These are phyloP conservation scores for Zancudomyces culisetae DNA, from an alignment of 371 early-diverging fungal genomes.

Conservation along the genomic window DNA sequence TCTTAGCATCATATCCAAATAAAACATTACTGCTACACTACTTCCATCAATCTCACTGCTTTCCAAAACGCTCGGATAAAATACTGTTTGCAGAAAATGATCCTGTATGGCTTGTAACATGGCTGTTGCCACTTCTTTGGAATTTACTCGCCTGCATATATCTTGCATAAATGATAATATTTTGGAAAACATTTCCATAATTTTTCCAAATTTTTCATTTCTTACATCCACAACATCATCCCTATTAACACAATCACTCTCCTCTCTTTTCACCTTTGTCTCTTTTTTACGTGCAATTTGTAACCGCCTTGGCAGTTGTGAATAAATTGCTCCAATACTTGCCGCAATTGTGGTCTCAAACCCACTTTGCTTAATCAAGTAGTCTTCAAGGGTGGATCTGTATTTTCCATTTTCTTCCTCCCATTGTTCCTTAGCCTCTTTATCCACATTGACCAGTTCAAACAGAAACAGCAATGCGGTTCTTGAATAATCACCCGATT, in stretches of 20 bases:
- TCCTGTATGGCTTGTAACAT: conserved; percentile 45
- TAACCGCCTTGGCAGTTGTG: conserved; percentile 71
- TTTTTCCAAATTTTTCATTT: conserved; percentile 38
- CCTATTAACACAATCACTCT: conserved; percentile 5
- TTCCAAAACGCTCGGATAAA: conserved; percentile 67
- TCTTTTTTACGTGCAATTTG: conserved; percentile 26
- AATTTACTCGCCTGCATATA: conserved; percentile 59
- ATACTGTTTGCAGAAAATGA: conserved; percentile 63
- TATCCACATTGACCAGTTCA: conserved; percentile 51
- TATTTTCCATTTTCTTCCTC: conserved; percentile 3
- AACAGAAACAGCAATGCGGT: conserved; percentile 74
- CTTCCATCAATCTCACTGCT: conserved; percentile 83
- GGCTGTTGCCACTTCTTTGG: conserved; percentile 35
- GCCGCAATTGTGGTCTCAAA: conserved; percentile 66
- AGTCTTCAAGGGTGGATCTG: conserved; percentile 41
- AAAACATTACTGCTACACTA: conserved; percentile 71
- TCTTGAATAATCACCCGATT: conserved; percentile 72
- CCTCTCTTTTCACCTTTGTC: conserved; percentile 16
- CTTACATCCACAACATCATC: conserved; percentile 8
- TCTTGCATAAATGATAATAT: conserved; percentile 70
- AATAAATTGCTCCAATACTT: conserved; percentile 74
- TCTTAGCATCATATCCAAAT: conserved; percentile 63
- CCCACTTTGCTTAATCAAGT: conserved; percentile 53
- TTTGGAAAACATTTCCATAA: conserved; percentile 57
- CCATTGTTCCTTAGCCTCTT: conserved; percentile 13